Percentiles rank a stretch among this genome's conserved stretches.
Evolutionary conservation across 768 basidiomycete species (phyloP).

Genomic region (Butyriboletus loyo): DNA sequence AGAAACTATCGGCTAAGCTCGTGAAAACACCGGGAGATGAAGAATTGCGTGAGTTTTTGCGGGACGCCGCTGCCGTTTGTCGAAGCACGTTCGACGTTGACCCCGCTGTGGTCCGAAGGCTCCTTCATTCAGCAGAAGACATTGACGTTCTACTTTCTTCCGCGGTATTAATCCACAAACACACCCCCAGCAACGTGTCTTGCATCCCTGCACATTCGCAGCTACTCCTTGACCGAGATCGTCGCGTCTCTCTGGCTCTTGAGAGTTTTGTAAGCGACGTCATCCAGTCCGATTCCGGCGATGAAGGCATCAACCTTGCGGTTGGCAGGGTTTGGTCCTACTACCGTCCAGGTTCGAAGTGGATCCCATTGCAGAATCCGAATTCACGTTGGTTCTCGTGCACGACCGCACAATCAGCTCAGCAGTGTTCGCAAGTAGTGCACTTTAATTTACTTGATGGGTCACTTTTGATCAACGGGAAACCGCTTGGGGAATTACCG

Average conservation of each 20-base stretch:
- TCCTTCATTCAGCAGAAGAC: conserved; percentile 24
- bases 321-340: conserved; percentile 19
- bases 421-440: conserved; percentile 20
- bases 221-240: conserved; percentile 30
- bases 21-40: conserved; percentile 8
- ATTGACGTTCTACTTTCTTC: conserved; percentile 22
- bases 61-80: conserved; percentile 39
- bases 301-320: conserved; percentile 20
- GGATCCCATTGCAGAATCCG: conserved; percentile 11
- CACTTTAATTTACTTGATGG: conserved; percentile 25
- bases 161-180: conserved; percentile 26
- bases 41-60: conserved; percentile 25
- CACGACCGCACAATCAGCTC: conserved; percentile 5
- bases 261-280: conserved; percentile 7
- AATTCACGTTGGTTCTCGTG: conserved; percentile 26
- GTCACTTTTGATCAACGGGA: conserved; percentile 27
- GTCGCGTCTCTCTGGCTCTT: conserved; percentile 28
- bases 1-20: conserved; percentile 27
- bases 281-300: neutral
- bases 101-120: neutral
- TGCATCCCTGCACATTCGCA: conserved; percentile 4
- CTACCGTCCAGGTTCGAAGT: conserved; percentile 24
- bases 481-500: conserved; percentile 23
- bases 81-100: conserved; percentile 33
- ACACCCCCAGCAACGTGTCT: conserved; percentile 15